These are phyloP conservation scores for Stentor coeruleus DNA, from an alignment of 73 alveolate species.

Conservation along the genomic window DNA sequence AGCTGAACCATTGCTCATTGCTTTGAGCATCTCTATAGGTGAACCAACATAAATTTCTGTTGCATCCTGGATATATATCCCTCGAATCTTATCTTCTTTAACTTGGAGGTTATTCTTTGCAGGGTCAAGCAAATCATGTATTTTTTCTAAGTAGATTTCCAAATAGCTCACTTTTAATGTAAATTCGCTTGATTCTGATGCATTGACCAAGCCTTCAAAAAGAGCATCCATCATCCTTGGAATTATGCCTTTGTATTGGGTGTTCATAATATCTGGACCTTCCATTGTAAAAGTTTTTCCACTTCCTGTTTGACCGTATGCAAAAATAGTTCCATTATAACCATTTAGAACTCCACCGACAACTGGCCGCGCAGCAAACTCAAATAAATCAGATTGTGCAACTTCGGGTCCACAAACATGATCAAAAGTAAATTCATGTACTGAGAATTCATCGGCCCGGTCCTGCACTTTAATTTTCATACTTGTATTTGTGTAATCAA, in stretches of 20 bases:
- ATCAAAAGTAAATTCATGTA: background rate
- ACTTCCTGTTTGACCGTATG: conserved; percentile 92
- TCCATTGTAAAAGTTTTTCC: conserved; percentile 94
- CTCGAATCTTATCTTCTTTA: conserved; percentile 73
- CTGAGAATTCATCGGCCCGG: background rate
- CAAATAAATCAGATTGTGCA: conserved; percentile 78
- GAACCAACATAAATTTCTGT: conserved; percentile 67
- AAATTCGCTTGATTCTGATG: conserved; percentile 72
- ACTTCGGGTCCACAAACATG: conserved; percentile 43
- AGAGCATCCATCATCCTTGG: conserved; percentile 82
- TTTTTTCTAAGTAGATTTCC: conserved; percentile 72
- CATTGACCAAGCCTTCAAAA: conserved; percentile 66
- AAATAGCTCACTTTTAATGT: conserved; percentile 72
- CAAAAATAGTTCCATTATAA: conserved; percentile 90
- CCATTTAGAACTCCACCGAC: conserved; percentile 87
- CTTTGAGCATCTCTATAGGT: conserved; percentile 54
- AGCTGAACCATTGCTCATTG: conserved; percentile 63
- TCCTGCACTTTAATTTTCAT: conserved; percentile 7
- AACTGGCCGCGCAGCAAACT: conserved; percentile 71
- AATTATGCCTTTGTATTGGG: conserved; percentile 70
- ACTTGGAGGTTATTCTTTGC: conserved; percentile 60
- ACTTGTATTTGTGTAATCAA: background rate
- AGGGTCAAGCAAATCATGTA: conserved; percentile 68
- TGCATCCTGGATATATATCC: conserved; percentile 74
- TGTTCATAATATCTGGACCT: conserved; percentile 76